These are phyloP conservation scores for Stylosanthes scabra DNA, from an alignment of 331 rosid genomes.

Conservation along the genomic window DNA sequence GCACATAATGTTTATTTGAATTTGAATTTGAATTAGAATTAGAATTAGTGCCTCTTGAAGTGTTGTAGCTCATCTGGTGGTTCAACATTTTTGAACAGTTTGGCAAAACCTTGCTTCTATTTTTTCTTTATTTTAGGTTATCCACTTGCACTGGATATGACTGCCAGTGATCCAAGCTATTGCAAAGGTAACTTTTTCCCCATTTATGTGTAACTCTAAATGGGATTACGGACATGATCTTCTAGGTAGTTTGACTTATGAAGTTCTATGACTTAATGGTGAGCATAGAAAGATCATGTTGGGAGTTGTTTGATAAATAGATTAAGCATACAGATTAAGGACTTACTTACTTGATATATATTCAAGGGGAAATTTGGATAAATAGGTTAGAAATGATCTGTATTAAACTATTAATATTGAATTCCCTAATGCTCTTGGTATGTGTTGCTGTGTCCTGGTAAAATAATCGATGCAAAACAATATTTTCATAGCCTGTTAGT, in stretches of 20 bases:
- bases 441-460: slow-evolving; percentile 20
- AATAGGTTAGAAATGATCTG: slow-evolving; percentile 10
- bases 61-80: too few relatives aligned
- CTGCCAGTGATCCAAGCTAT: slow-evolving; percentile 92
- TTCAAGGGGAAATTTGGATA: too few relatives aligned
- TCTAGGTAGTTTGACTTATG: background rate
- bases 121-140: slow-evolving; percentile 64
- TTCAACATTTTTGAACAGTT: too few relatives aligned
- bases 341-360: too few relatives aligned
- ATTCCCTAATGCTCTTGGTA: slow-evolving; percentile 1
- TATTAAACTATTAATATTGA: background rate
- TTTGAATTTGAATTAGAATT: too few relatives aligned
- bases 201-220: background rate
- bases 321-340: background rate
- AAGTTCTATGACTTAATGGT: background rate
- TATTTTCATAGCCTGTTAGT: slow-evolving; percentile 17
- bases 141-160: slow-evolving; percentile 97
- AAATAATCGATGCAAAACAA: slow-evolving; percentile 17
- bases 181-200: slow-evolving; percentile 69
- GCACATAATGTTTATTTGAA: too few relatives aligned
- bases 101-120: too few relatives aligned
- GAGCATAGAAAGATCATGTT: background rate
- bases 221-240: background rate
- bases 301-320: background rate
- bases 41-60: too few relatives aligned